Evolutionary conservation across 2,329 filamentous ascomycete species (phyloP).

Genomic region (Teratosphaeria epicoccoides): DNA sequence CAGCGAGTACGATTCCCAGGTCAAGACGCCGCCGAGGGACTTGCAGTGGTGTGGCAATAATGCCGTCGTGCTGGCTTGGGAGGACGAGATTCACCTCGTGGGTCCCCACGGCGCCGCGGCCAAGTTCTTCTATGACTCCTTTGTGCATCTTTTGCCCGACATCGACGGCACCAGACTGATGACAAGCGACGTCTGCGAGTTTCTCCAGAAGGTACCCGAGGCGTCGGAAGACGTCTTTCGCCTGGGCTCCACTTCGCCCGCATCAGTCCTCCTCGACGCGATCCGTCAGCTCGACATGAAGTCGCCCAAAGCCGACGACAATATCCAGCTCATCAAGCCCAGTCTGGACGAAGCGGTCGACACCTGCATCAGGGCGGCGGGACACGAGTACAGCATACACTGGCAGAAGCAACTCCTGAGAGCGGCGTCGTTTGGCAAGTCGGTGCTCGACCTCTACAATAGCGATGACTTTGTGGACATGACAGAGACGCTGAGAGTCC

Average conservation of each 20-base stretch:
- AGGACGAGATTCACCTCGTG: slow-evolving; percentile 91
- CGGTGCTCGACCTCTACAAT: slow-evolving; percentile 91
- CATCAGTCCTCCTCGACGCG: slow-evolving; percentile 87
- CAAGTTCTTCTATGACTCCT: slow-evolving; percentile 72
- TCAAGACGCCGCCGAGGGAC: slow-evolving; percentile 73
- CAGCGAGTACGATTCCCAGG: slow-evolving; percentile 83
- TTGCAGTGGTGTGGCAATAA: slow-evolving; percentile 96
- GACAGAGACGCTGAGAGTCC: slow-evolving; percentile 83
- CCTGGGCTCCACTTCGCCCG: slow-evolving; percentile 75
- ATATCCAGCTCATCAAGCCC: slow-evolving; percentile 84
- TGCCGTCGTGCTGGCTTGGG: slow-evolving; percentile 87
- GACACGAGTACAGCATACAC: slow-evolving; percentile 77
- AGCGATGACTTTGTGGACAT: slow-evolving; percentile 98
- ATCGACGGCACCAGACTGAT: slow-evolving; percentile 81
- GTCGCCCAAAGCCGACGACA: slow-evolving; percentile 93
- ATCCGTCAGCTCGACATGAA: slow-evolving; percentile 84
- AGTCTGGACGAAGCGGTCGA: slow-evolving; percentile 89
- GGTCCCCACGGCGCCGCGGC: slow-evolving; percentile 69
- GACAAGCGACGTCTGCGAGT: slow-evolving; percentile 92
- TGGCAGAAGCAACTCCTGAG: slow-evolving; percentile 97
- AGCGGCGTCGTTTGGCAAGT: slow-evolving; percentile 94
- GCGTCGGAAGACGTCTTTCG: slow-evolving; percentile 68
- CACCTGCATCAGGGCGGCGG: slow-evolving; percentile 83
- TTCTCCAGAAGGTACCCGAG: slow-evolving; percentile 81
- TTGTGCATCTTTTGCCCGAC: slow-evolving; percentile 81